These are phyloP conservation scores for Verticillium dahliae DNA, from an alignment of 2,329 filamentous ascomycete species.

Conservation along the genomic window DNA sequence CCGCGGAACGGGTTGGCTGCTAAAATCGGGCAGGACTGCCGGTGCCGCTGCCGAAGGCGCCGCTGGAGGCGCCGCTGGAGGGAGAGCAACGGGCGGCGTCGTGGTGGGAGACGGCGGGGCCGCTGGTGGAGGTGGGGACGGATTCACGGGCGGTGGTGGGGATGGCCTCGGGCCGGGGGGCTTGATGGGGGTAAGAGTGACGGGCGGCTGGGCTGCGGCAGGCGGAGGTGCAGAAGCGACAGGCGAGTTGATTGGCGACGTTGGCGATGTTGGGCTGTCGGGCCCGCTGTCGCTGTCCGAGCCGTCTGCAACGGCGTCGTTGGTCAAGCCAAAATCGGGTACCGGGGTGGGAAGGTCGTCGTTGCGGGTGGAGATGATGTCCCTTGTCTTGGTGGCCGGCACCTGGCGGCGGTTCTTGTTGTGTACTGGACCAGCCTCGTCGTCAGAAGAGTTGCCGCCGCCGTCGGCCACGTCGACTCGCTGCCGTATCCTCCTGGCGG, in stretches of 20 bases:
- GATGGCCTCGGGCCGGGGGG: not conserved
- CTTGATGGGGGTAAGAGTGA: slow-evolving; percentile 1
- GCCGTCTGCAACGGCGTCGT: slow-evolving; percentile 2
- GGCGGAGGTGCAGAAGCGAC: slow-evolving; percentile 6
- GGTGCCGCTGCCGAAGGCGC: not conserved
- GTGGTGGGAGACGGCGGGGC: not conserved
- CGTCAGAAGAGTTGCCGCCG: not conserved
- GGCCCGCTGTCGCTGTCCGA: slow-evolving; percentile 8
- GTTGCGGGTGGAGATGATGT: not conserved
- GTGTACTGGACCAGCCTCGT: not conserved
- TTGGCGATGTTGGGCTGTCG: not conserved
- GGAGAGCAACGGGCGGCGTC: not conserved
- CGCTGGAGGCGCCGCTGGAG: not conserved
- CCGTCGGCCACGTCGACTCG: not conserved
- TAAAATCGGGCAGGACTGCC: not conserved
- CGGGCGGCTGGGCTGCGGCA: not conserved
- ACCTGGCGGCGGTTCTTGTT: not conserved
- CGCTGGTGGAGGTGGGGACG: not conserved
- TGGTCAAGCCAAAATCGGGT: not conserved
- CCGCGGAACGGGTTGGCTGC: not conserved
- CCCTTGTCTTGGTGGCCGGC: not conserved
- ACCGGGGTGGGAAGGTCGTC: not conserved
- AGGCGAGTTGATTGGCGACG: slow-evolving; percentile 2
- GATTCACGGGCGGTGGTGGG: not conserved
- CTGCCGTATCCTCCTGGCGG: not conserved